These are phyloP conservation scores for Neurospora sp. DNA, from an alignment of 495 filamentous ascomycete species.

Conservation along the genomic window DNA sequence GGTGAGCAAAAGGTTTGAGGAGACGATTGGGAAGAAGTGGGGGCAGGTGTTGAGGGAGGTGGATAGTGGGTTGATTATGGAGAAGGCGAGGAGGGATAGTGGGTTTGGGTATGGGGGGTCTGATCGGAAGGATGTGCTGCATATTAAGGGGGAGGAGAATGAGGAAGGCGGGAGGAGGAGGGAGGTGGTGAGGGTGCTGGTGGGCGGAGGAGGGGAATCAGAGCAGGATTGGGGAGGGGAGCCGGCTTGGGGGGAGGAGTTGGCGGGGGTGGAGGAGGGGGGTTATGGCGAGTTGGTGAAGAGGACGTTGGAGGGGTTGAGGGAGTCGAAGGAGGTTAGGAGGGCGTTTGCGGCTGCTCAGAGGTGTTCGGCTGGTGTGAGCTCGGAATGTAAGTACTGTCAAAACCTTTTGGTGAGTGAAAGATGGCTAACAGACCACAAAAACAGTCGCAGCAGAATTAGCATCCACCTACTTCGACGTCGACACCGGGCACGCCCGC, in stretches of 20 bases:
- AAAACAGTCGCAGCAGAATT: slow-evolving; percentile 12
- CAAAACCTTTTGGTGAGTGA: too few species aligned
- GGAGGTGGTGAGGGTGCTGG: background rate
- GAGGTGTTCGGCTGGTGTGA: slow-evolving; percentile 11
- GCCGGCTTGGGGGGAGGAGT: slow-evolving; percentile 14
- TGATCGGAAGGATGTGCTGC: background rate
- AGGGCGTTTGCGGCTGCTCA: slow-evolving; percentile 19
- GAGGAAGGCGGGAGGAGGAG: background rate
- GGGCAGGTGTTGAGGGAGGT: slow-evolving; percentile 1
- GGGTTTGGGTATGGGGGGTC: background rate
- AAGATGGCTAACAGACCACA: background rate
- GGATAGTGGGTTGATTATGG: background rate
- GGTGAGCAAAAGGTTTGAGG: slow-evolving; percentile 13
- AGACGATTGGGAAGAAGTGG: slow-evolving; percentile 14
- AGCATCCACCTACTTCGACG: slow-evolving; percentile 17
- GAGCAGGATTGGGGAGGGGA: slow-evolving; percentile 10
- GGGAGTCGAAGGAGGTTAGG: slow-evolving; percentile 11
- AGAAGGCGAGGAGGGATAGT: background rate
- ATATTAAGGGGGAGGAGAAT: background rate
- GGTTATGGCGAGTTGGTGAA: slow-evolving; percentile 10
- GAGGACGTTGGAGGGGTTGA: slow-evolving; percentile 10
- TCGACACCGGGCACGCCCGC: slow-evolving; percentile 21
- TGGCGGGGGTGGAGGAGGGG: slow-evolving; percentile 11
- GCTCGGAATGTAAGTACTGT: slow-evolving; percentile 18
- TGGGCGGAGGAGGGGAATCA: background rate